Percentiles rank a stretch among this genome's conserved stretches.
Conservation (phyloP, 352 stramenopile species). For the Globisporangium nunn region DNA sequence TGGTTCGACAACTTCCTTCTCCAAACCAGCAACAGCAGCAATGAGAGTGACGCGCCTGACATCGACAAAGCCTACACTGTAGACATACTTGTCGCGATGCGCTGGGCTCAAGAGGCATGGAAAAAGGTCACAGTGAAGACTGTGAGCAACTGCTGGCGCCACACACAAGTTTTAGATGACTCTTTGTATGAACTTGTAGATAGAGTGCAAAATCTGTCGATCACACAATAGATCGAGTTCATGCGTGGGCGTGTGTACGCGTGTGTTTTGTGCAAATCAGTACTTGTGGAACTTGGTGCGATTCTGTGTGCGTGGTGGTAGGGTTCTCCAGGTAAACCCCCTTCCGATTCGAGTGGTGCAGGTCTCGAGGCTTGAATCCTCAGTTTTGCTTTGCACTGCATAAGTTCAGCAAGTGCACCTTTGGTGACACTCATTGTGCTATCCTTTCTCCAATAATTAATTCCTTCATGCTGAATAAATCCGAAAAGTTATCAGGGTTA, state of each 20-base stretch:
- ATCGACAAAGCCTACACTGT: conserved; percentile 1
- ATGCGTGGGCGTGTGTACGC: neutral
- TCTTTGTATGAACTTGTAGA: conserved; percentile 1
- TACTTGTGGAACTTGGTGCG: conserved; percentile 1
- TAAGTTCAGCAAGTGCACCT: too few species aligned
- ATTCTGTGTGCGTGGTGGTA: conserved; percentile 3
- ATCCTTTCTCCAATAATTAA: too few species aligned
- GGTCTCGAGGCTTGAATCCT: neutral
- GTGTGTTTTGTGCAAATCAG: neutral
- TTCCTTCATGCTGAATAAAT: too few species aligned
- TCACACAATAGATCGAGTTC: neutral
- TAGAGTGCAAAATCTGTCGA: neutral
- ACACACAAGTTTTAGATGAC: conserved; percentile 1
- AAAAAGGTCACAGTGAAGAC: neutral
- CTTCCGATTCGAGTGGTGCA: conserved; percentile 1
- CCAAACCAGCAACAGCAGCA: neutral
- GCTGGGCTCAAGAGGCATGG: neutral
- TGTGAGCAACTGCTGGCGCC: conserved; percentile 2
- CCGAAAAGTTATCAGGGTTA: too few species aligned
- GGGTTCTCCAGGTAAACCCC: conserved; percentile 7
- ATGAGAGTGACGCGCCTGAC: neutral
- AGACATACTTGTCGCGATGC: neutral
- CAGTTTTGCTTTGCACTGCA: neutral
- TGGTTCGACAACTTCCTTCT: neutral
- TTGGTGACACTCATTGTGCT: too few species aligned